Percentiles rank a stretch among this genome's conserved stretches.
phyloP scores from a whole-genome alignment of 2,329 filamentous ascomycete species.

The Aureobasidium uvarum region DNA sequence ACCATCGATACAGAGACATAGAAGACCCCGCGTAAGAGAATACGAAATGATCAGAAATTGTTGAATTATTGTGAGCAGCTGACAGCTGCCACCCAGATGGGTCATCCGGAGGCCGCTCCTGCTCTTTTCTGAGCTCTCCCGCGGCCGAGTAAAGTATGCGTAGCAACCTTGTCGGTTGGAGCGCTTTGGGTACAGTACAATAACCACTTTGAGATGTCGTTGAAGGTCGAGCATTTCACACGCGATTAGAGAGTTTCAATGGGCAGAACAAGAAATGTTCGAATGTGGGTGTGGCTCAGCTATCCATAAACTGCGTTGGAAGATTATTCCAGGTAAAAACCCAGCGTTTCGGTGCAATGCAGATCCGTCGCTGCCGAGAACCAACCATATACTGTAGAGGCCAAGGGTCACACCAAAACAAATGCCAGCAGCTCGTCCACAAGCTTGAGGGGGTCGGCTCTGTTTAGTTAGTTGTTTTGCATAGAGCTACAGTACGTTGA shows the following conservation, averaged over 20 bases:
- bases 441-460: not conserved
- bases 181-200: not conserved
- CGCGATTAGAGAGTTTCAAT: not conserved
- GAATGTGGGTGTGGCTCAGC: not conserved
- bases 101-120: not conserved
- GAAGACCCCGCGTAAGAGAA: not conserved
- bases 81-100: not conserved
- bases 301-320: not conserved
- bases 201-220: not conserved
- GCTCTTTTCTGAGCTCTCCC: not conserved
- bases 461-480: not conserved
- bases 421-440: not conserved
- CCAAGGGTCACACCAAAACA: slow-evolving; percentile 7
- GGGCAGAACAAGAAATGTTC: not conserved
- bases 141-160: not conserved
- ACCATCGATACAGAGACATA: not conserved
- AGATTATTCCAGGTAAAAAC: not conserved
- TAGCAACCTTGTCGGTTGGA: not conserved
- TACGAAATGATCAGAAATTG: not conserved
- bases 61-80: not conserved
- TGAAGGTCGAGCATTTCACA: not conserved
- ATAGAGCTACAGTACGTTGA: not conserved
- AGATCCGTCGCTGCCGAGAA: slow-evolving; percentile 7
- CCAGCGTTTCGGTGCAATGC: slow-evolving; percentile 12
- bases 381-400: not conserved